phyloP scores from a whole-genome alignment of 345 rosid genomes.

The Arabidopsis suecica region DNA sequence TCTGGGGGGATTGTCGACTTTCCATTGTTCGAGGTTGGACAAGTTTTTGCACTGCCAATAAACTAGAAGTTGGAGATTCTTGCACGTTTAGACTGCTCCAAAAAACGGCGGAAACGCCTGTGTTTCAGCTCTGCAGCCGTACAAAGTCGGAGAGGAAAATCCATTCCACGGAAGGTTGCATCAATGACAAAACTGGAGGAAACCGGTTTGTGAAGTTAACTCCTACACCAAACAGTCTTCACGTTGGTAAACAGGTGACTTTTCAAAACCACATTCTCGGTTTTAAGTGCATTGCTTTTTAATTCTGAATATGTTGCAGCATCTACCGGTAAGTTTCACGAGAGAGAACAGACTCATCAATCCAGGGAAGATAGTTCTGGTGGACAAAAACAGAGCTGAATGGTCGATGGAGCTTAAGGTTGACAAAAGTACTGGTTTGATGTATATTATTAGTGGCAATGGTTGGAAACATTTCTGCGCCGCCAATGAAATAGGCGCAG shows the following conservation, averaged over 20 bases:
- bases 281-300: not conserved
- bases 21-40: slow-evolving; percentile 27
- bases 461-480: slow-evolving; percentile 27
- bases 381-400: slow-evolving; percentile 26
- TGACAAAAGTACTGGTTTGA: not conserved
- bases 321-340: slow-evolving; percentile 14
- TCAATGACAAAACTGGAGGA: not conserved
- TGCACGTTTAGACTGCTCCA: slow-evolving; percentile 8
- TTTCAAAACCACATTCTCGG: not conserved
- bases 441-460: slow-evolving; percentile 18
- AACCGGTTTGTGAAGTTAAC: slow-evolving; percentile 29
- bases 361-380: slow-evolving; percentile 8
- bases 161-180: not conserved
- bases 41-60: slow-evolving; percentile 22
- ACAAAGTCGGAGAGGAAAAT: not conserved
- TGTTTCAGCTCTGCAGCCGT: slow-evolving; percentile 22
- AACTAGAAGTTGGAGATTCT: slow-evolving; percentile 22
- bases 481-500: not conserved
- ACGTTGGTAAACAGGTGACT: slow-evolving; percentile 11
- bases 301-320: slow-evolving; percentile 17
- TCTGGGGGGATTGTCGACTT: not conserved
- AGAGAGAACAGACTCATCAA: slow-evolving; percentile 14
- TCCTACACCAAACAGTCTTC: slow-evolving; percentile 11
- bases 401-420: slow-evolving; percentile 27
- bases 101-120: not conserved